Base-by-base conservation (phyloP, 2,329 filamentous ascomycete species). In the Colletotrichum tofieldiae region DNA sequence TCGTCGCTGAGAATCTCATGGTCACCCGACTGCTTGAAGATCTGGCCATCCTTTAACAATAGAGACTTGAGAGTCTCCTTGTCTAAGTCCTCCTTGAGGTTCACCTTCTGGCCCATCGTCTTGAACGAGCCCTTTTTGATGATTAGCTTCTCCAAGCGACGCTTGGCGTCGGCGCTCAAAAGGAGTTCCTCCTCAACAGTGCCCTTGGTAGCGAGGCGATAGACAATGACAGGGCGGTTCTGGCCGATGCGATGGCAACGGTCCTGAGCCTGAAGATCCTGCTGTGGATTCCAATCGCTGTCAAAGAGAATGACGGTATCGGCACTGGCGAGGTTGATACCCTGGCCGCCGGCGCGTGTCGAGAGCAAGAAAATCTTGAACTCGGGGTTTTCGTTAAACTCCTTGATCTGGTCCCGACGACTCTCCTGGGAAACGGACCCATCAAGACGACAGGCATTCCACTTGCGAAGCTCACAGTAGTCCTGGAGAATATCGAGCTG, bases 211-310 rank as follows among this genome's bases (percentile, higher is more conserved):
- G 96, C 96, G 43, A 99, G 91, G 1, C 96, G 93, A 81, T 97
- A 99, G 0, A 99, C 93, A 26, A 99, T 91, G 1, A 99, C 96
- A 0, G 96, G 96, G 2, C 92, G 89, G 0, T 92, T 98, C 81
- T 99, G 96, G 0, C 96, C 96, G 74, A 99, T 98, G 16, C 96
- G 91, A 79, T 99, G 96, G 0, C 94, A 95, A 6, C 96, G 94
- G 78, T 99, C 96, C 82, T 98, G 96, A 0, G 96, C 96, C 79
- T 99, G 96, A 0, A 99, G 86, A 81, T 99, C 96, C 79, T 98
- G 96, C 80, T 99, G 96, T 0, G 96, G 96, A 77, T 99, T 99
- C 91, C 96, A 98, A 77, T 98, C 90, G 2, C 84, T 91, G 81
- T 98, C 96, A 76, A 96, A 98, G 0, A 98, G 86, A 56, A 98